phyloP scores from a whole-genome alignment of 208 protist genomes.

The Lotmaria passim region DNA sequence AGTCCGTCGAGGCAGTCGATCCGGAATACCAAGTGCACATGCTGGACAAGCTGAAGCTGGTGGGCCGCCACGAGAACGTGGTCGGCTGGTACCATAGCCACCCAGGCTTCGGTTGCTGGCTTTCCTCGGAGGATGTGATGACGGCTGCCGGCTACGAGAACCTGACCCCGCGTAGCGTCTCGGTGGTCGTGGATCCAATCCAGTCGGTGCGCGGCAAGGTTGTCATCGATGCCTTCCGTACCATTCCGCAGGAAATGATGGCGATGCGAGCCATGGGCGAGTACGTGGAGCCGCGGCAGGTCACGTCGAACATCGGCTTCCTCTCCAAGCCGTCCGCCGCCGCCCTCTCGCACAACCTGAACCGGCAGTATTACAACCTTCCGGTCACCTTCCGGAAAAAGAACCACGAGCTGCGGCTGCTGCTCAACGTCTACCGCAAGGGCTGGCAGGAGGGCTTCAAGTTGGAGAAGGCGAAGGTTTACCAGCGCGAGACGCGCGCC shows the following conservation, averaged over 20 bases:
- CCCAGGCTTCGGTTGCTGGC: constrained; percentile 99
- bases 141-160: constrained; percentile 98
- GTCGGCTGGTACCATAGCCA: constrained; percentile 99
- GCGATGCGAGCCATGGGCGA: constrained; percentile 83
- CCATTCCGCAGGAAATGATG: constrained; percentile 93
- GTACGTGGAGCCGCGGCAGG: constrained; percentile 97
- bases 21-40: constrained; percentile 99
- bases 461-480: constrained; percentile 73
- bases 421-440: constrained; percentile 99
- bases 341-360: constrained; percentile 97
- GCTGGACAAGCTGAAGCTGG: constrained; percentile 99
- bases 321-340: constrained; percentile 98
- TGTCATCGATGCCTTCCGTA: constrained; percentile 99
- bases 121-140: constrained; percentile 99
- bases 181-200: constrained; percentile 99
- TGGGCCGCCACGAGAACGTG: constrained; percentile 98
- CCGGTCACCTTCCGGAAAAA: constrained; percentile 99
- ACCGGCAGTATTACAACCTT: constrained; percentile 99
- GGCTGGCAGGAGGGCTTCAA: constrained; percentile 98
- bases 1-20: constrained; percentile 99
- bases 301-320: constrained; percentile 99
- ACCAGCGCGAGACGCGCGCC: constrained; percentile 69
- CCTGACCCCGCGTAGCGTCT: constrained; percentile 98
- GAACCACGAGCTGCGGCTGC: constrained; percentile 99
- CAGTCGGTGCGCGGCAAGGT: constrained; percentile 99